Conservation (phyloP, 2,329 filamentous ascomycete species). For the Sarocladium kiliense region DNA sequence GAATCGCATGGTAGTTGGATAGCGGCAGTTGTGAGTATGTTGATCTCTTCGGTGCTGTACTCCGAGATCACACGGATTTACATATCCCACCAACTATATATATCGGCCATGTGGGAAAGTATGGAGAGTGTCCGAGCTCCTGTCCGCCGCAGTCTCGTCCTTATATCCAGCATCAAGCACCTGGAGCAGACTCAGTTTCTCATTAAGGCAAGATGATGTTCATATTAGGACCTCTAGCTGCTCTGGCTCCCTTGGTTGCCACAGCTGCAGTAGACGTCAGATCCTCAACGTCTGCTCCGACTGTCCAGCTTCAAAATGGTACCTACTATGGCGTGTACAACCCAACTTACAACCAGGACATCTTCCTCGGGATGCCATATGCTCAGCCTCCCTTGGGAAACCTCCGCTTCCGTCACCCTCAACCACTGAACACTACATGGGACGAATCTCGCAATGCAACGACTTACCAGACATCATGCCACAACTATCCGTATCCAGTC, state of each 20-base stretch:
- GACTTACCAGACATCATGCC: constrained; percentile 38
- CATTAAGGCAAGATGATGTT: neutral
- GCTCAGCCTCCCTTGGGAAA: constrained; percentile 43
- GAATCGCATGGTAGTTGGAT: neutral
- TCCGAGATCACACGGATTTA: neutral
- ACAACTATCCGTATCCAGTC: constrained; percentile 30
- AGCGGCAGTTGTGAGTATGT: neutral
- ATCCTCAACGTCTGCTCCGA: neutral
- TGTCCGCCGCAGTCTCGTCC: too few relatives aligned
- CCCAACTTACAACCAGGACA: constrained; percentile 29
- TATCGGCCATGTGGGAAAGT: neutral
- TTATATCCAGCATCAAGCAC: neutral
- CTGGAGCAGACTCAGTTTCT: neutral
- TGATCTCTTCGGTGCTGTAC: neutral
- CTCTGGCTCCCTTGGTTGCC: neutral
- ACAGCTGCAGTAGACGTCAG: neutral
- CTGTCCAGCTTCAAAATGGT: neutral
- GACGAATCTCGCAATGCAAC: constrained; percentile 33
- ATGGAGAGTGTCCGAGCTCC: too few relatives aligned
- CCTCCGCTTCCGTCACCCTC: constrained; percentile 44
- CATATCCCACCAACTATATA: neutral
- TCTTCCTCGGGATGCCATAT: constrained; percentile 50
- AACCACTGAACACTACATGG: constrained; percentile 41
- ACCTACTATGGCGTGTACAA: neutral
- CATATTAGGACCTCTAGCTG: neutral